Percentiles rank a stretch among this genome's conserved stretches.
phyloP scores from a whole-genome alignment of 2,329 filamentous ascomycete species.

The Tolypocladium endophyticum region DNA sequence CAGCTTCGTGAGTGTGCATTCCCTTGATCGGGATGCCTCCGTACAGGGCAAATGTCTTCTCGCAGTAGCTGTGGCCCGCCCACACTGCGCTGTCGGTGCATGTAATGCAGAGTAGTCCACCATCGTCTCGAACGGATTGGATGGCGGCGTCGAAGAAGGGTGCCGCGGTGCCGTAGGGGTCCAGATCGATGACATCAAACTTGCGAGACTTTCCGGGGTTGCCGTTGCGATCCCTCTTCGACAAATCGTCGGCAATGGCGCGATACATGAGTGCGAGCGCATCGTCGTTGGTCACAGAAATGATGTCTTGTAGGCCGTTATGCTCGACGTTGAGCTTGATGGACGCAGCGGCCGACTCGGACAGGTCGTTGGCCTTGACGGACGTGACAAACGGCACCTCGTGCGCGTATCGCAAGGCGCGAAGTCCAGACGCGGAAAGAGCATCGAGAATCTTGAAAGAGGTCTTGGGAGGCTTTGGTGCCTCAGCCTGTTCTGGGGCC shows the following conservation, averaged over 20 bases:
- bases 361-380: slow-evolving; percentile 84
- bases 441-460: slow-evolving; percentile 85
- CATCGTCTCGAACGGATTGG: slow-evolving; percentile 72
- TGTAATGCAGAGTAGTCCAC: slow-evolving; percentile 85
- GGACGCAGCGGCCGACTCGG: slow-evolving; percentile 61
- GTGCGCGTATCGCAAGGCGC: slow-evolving; percentile 81
- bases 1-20: slow-evolving; percentile 76
- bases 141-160: slow-evolving; percentile 88
- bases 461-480: slow-evolving; percentile 21
- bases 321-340: slow-evolving; percentile 80
- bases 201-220: slow-evolving; percentile 32
- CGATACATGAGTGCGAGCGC: slow-evolving; percentile 88
- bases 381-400: slow-evolving; percentile 78
- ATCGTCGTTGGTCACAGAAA: slow-evolving; percentile 67
- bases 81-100: slow-evolving; percentile 95
- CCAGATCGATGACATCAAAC: slow-evolving; percentile 93
- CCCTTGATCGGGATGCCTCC: slow-evolving; percentile 83
- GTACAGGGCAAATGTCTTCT: slow-evolving; percentile 91
- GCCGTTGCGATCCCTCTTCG: slow-evolving; percentile 27
- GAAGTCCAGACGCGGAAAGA: slow-evolving; percentile 83
- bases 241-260: slow-evolving; percentile 43
- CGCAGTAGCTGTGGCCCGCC: slow-evolving; percentile 85
- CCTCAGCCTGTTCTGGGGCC: slow-evolving; percentile 8
- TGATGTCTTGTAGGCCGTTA: slow-evolving; percentile 62
- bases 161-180: slow-evolving; percentile 89